Evolutionary conservation across 176 grass and related monocot species (phyloP), one percentile per base, ranked within the genome.

Genomic region (Bonia amplexicaulis): DNA sequence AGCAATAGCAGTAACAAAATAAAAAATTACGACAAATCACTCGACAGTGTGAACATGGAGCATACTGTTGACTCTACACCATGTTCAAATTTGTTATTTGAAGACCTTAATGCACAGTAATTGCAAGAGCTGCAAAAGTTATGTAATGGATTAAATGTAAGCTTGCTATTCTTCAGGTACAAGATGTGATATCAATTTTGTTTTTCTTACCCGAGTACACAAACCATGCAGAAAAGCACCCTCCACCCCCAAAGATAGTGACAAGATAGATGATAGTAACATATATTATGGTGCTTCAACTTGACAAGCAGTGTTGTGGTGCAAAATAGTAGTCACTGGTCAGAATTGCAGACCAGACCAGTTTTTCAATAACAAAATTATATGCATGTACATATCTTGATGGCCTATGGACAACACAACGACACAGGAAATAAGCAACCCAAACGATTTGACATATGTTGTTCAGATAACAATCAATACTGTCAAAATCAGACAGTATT

Each of bases 221-320:
- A 26, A 59, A 81, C n/a, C 6, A 8, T 63, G 33, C 5, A 49
- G 53, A 77, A 80, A 62, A 83, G 17, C 41, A 52, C 31, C 14
- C 13, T 47, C 12, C 14, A 12, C 26, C 25, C 39, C 40, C 22
- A 71, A 14, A 7, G 41, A 62, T 62, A 40, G 41, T 46, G 23
- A 82, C 37, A 58, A 26, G 65, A 61, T 23, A 58, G 59, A 37
- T 37, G 11, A 62, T 10, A 45, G 23, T 19, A 83, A 55, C 23
- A 79, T 66, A 45, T 19, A 83, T 49, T 55, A 63, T 46, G 74
- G 49, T 78, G 66, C n/a, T 69, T 77, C 12, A 71, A 65, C 67
- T 66, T 84, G 80, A 73, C 35, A 78, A 49, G 25, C 47, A 31
- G 46, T 65, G 6, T 47, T 66, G 5, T 64, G 4, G 14, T 64